These are phyloP conservation scores for Tilletia caries DNA, from an alignment of 1,284 basidiomycete genomes.

Conservation along the genomic window DNA sequence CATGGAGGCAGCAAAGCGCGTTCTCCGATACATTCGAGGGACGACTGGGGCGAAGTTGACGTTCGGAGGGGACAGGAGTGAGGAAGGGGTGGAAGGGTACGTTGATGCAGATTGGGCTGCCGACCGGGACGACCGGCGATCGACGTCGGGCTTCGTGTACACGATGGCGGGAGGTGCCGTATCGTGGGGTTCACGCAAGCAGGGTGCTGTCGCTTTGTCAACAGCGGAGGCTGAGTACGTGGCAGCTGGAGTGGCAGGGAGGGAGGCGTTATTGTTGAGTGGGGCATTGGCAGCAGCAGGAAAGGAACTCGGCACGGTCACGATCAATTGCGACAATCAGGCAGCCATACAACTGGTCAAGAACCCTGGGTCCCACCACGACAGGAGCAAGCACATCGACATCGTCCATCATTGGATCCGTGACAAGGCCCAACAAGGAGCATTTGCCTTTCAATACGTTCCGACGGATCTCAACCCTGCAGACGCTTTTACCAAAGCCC, in stretches of 20 bases:
- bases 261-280: not conserved
- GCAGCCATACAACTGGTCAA: not conserved
- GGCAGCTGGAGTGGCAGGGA: too few species aligned
- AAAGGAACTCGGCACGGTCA: not conserved
- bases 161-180: too few species aligned
- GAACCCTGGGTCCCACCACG: not conserved
- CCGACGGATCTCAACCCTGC: not conserved
- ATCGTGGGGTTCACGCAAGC: too few species aligned
- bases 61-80: too few species aligned
- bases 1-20: constrained; percentile 55
- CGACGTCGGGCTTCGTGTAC: not conserved
- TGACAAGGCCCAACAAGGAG: too few species aligned
- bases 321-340: not conserved
- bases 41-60: constrained; percentile 55
- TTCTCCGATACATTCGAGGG: constrained; percentile 59
- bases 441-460: not conserved
- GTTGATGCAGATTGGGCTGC: constrained; percentile 22
- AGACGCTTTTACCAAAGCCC: not conserved
- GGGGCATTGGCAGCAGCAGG: not conserved
- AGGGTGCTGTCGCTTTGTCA: too few species aligned
- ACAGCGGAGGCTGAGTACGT: too few species aligned
- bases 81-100: too few species aligned
- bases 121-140: not conserved
- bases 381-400: constrained; percentile 5
- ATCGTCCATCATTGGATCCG: not conserved